Base-by-base conservation (phyloP, 192 early-diverging fungal species). In the Rhizophagus prolifer region DNA sequence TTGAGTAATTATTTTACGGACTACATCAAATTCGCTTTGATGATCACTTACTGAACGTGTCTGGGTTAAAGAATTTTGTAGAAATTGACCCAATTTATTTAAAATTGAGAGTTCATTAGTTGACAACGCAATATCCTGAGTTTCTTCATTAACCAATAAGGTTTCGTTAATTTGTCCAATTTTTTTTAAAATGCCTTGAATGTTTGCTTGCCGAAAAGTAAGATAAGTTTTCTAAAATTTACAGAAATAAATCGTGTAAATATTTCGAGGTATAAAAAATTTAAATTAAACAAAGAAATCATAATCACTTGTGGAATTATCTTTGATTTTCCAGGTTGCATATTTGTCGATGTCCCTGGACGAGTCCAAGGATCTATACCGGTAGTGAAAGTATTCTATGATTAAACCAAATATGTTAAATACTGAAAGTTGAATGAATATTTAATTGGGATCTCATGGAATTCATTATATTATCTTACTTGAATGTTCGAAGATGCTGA, bases 101-200 rank as follows among this genome's bases (percentile, higher is more conserved):
- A 83, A 23, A 30, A 68, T 74, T 23, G 66, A 31, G 3, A 82
- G 38, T 41, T 85, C 80, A 10, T 74, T 6, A 14, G 61, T 59
- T 8, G 67, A 77, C 10, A 80, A 65, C 14, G 67, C 58, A 25
- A 60, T 62, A 28, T 38, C 46, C 25, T 78, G 58, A 47, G 58
- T 61, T 25, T 7, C 16, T 19, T 64, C 78, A 5, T 71, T 79
- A 25, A 38, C 38, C 2, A 81, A 77, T 1, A 93, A 25, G 23
- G 89, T 85, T 0, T 65, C 77, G 78, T 96, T 95, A 46, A 95
- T 82, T 77, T 94, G 88, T 5, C 79, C 60, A 23, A 96, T 83
- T 75, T 98, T 98, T 30, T 86, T 89, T 65, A 90, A 81, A 30
- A 98, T 91, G 2, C 90, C 92, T 5, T 80, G 75, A 1, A 88